Percentiles rank a stretch among this genome's conserved stretches.
phyloP scores from a whole-genome alignment of 331 rosid species.

The Ulmus americana region DNA sequence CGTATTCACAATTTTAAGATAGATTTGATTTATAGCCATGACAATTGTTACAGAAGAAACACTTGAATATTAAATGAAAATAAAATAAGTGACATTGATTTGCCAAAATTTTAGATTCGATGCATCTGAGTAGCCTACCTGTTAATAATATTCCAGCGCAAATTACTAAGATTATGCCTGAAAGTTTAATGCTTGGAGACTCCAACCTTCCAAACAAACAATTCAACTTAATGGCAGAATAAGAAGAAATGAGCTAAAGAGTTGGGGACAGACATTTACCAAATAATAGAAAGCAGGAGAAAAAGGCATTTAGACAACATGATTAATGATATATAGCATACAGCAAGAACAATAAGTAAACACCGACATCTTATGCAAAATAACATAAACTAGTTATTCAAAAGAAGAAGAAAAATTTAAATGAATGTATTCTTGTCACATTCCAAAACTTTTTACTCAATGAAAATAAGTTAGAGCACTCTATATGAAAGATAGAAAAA shows the following conservation, averaged over 20 bases:
- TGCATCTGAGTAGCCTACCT: conserved; percentile 37
- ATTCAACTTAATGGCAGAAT: conserved; percentile 25
- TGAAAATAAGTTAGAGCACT: too few relatives aligned
- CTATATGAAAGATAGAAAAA: too few relatives aligned
- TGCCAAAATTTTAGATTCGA: not conserved
- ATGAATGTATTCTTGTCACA: not conserved
- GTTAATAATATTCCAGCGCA: conserved; percentile 82
- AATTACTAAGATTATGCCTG: conserved; percentile 79
- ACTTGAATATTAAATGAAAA: not conserved
- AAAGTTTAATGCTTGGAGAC: conserved; percentile 68
- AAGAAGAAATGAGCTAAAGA: conserved; percentile 12
- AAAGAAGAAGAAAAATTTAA: not conserved
- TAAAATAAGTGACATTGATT: not conserved
- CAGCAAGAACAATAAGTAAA: not conserved
- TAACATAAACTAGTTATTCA: not conserved
- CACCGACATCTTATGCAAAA: not conserved
- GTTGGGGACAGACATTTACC: not conserved
- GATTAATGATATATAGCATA: conserved; percentile 2
- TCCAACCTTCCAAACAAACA: conserved; percentile 69
- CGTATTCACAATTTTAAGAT: not conserved
- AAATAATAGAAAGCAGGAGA: conserved; percentile 8
- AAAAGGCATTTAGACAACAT: conserved; percentile 3
- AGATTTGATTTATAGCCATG: not conserved
- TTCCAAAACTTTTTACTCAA: too few relatives aligned
- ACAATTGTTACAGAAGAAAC: not conserved